These are phyloP conservation scores for Blakeslea trispora DNA, from an alignment of 371 early-diverging fungal species.

Conservation along the genomic window DNA sequence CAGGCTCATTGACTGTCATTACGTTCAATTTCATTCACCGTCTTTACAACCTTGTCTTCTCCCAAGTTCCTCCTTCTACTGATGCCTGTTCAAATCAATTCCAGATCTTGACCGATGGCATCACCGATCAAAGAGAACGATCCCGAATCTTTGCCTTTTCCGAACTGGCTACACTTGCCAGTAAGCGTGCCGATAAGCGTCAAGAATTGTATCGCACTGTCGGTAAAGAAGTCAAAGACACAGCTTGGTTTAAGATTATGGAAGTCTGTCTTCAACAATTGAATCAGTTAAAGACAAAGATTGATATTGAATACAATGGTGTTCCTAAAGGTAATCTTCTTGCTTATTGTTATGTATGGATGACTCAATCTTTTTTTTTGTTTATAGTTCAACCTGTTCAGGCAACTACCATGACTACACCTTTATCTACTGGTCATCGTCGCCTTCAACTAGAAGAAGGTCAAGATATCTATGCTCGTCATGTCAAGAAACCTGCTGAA, in stretches of 20 bases:
- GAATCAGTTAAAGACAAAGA: conserved; percentile 23
- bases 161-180: conserved; percentile 46
- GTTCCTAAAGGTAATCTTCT: conserved; percentile 8
- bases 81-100: conserved; percentile 18
- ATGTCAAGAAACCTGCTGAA: conserved; percentile 5
- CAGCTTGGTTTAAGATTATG: conserved; percentile 53
- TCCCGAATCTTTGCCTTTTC: conserved; percentile 45
- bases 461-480: conserved; percentile 22
- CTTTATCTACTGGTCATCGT: neutral
- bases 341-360: no score
- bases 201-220: conserved; percentile 36
- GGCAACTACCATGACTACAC: neutral
- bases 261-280: conserved; percentile 42
- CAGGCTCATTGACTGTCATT: conserved; percentile 34
- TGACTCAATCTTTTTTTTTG: neutral
- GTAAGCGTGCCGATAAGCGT: conserved; percentile 36
- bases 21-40: conserved; percentile 48
- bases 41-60: conserved; percentile 38
- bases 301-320: conserved; percentile 37
- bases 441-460: conserved; percentile 26
- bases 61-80: conserved; percentile 11
- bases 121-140: conserved; percentile 13
- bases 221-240: conserved; percentile 30
- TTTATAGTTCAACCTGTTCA: conserved; percentile 18
- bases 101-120: conserved; percentile 17